Conservation (phyloP, 768 basidiomycete species). For the Leccinellum luteum region DNA sequence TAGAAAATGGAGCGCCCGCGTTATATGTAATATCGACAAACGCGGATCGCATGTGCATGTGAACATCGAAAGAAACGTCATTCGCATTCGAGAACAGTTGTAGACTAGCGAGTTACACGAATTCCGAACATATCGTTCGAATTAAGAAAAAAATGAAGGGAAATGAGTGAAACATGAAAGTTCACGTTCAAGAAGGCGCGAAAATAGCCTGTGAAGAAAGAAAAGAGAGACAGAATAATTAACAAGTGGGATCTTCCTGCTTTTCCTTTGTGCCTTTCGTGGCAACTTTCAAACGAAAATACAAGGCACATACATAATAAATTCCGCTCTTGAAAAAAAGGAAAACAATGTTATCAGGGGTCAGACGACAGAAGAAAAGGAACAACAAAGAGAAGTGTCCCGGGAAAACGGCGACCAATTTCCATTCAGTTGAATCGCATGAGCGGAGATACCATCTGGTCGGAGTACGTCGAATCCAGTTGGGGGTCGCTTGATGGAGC, state of each 20-base stretch:
- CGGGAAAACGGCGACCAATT: not conserved
- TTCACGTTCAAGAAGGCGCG: not conserved
- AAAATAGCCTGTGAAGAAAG: not conserved
- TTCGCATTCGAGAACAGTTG: not conserved
- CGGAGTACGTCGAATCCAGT: not conserved
- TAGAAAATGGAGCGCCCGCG: not conserved
- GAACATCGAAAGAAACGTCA: not conserved
- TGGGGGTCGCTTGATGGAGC: not conserved
- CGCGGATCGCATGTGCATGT: not conserved
- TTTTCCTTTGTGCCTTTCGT: not conserved
- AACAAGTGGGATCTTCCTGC: not conserved
- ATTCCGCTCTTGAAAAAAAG: not conserved
- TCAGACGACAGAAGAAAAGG: not conserved
- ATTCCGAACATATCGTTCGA: not conserved
- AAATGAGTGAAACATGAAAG: not conserved
- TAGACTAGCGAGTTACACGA: not conserved
- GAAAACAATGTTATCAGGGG: not conserved
- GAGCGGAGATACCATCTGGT: slow-evolving; percentile 2
- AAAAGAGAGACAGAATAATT: too few relatives aligned
- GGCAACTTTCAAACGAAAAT: not conserved
- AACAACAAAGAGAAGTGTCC: slow-evolving; percentile 1
- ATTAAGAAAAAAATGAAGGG: not conserved
- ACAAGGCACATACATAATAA: slow-evolving; percentile 3
- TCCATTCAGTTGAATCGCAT: slow-evolving; percentile 8
- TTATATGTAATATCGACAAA: slow-evolving; percentile 5